A percentile compares a stretch with the other conserved stretches of the same genome.
These are phyloP conservation scores for Yamadazyma blattariae DNA, from an alignment of 1,139 yeast genomes.

Conservation along the genomic window DNA sequence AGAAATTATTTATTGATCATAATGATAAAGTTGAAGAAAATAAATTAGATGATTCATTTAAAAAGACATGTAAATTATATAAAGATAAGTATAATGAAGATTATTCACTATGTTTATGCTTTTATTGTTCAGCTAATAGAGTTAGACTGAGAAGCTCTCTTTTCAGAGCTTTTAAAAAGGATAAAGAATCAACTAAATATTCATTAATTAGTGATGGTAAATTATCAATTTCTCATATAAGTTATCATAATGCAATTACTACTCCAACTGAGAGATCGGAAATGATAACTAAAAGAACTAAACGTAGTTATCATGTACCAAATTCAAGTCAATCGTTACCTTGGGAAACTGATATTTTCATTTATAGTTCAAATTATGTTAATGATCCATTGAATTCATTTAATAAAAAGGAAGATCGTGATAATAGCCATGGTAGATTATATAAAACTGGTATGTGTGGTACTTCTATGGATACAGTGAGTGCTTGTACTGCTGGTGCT, in stretches of 20 bases:
- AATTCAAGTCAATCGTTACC: not conserved
- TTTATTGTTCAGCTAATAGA: constrained; percentile 8
- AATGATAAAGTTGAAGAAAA: constrained; percentile 18
- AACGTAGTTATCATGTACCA: not conserved
- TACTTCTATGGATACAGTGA: constrained; percentile 3
- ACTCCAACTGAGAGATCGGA: constrained; percentile 6
- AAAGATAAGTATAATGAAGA: constrained; percentile 10
- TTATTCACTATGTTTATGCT: constrained; percentile 14
- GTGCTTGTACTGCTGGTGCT: not conserved
- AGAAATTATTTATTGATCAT: no score
- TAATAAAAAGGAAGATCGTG: not conserved
- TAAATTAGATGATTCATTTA: constrained; percentile 12
- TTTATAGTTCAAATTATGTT: not conserved
- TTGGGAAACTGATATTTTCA: constrained; percentile 1
- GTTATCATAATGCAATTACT: constrained; percentile 10
- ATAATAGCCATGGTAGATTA: constrained; percentile 1
- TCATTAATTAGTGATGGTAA: not conserved
- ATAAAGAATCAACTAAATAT: not conserved
- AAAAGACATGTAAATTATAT: constrained; percentile 13
- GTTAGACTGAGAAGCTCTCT: constrained; percentile 2
- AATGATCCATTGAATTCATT: constrained; percentile 6
- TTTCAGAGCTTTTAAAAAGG: not conserved
- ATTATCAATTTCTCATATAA: constrained; percentile 7
- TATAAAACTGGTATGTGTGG: constrained; percentile 10
- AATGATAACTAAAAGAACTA: not conserved